Percentiles rank a stretch among this genome's conserved stretches.
Conservation (phyloP, 441 rosid species). For the Capsella rubella region DNA sequence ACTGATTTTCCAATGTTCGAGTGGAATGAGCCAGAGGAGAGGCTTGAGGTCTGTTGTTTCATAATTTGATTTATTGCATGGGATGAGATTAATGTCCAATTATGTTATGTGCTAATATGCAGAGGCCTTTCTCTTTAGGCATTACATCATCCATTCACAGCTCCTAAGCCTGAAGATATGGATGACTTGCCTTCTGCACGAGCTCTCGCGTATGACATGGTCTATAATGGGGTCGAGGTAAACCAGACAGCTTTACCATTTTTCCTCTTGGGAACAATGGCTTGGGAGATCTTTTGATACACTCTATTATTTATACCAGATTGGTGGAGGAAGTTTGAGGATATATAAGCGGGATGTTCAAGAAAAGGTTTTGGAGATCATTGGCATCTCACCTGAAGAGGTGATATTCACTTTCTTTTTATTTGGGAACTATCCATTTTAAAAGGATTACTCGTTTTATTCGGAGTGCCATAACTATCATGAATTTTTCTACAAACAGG, state of each 20-base stretch:
- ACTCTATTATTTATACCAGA: constrained; percentile 53
- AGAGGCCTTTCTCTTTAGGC: constrained; percentile 55
- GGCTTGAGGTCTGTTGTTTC: constrained; percentile 77
- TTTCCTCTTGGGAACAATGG: constrained; percentile 13
- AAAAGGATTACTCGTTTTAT: neutral
- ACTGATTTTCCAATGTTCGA: constrained; percentile 98
- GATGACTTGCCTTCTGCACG: constrained; percentile 85
- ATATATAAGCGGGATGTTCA: constrained; percentile 87
- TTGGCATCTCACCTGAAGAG: constrained; percentile 82
- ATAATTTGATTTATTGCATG: constrained; percentile 25
- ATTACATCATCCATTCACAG: constrained; percentile 97
- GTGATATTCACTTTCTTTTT: constrained; percentile 49
- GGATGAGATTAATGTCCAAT: constrained; percentile 16
- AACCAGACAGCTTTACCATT: constrained; percentile 30
- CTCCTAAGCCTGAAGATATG: constrained; percentile 91
- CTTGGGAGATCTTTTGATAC: constrained; percentile 23
- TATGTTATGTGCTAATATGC: constrained; percentile 30
- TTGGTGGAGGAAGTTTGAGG: constrained; percentile 99
- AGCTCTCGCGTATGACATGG: constrained; percentile 98
- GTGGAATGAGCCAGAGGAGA: constrained; percentile 88
- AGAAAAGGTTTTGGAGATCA: constrained; percentile 81
- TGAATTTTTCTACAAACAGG: constrained; percentile 53
- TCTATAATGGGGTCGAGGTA: constrained; percentile 98
- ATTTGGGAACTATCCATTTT: neutral
- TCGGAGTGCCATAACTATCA: neutral